Conservation (phyloP, 352 stramenopile species). For the Lagenidium giganteum region DNA sequence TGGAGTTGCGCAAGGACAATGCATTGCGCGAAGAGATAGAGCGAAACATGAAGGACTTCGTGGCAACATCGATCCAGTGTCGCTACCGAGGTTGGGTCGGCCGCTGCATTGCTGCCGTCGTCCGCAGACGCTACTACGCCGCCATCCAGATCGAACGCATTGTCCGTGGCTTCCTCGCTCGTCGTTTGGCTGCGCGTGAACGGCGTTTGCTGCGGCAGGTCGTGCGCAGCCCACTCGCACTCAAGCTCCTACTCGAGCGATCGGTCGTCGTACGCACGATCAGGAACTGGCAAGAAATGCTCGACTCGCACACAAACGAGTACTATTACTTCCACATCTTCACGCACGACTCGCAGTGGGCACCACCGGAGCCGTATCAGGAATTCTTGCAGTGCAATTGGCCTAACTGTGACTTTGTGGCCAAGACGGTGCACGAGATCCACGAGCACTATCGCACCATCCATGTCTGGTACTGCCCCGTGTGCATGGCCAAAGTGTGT, state of each 20-base stretch:
- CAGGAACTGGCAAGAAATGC: constrained; percentile 68
- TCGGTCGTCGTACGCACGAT: constrained; percentile 59
- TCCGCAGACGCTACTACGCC: constrained; percentile 31
- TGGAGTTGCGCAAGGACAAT: constrained; percentile 47
- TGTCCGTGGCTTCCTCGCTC: constrained; percentile 47
- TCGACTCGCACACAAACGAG: constrained; percentile 79
- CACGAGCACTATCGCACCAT: constrained; percentile 63
- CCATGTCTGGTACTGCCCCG: constrained; percentile 76
- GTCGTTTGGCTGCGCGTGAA: constrained; percentile 34
- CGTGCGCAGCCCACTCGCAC: constrained; percentile 52
- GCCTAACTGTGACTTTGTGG: constrained; percentile 46
- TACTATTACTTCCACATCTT: constrained; percentile 85
- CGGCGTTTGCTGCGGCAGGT: constrained; percentile 49
- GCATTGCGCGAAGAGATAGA: constrained; percentile 66
- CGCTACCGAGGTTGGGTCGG: constrained; percentile 59
- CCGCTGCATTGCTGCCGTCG: constrained; percentile 24
- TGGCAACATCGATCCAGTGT: constrained; percentile 64
- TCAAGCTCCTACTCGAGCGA: constrained; percentile 63
- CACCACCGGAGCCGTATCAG: constrained; percentile 50
- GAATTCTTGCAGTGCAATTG: constrained; percentile 66
- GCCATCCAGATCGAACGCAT: constrained; percentile 54
- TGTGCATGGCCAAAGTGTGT: constrained; percentile 63
- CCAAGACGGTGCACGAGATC: constrained; percentile 62
- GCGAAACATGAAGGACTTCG: constrained; percentile 68
- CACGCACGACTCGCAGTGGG: constrained; percentile 77